These are phyloP conservation scores for Exserohilum turcica DNA, from an alignment of 2,329 filamentous ascomycete species.

Conservation along the genomic window DNA sequence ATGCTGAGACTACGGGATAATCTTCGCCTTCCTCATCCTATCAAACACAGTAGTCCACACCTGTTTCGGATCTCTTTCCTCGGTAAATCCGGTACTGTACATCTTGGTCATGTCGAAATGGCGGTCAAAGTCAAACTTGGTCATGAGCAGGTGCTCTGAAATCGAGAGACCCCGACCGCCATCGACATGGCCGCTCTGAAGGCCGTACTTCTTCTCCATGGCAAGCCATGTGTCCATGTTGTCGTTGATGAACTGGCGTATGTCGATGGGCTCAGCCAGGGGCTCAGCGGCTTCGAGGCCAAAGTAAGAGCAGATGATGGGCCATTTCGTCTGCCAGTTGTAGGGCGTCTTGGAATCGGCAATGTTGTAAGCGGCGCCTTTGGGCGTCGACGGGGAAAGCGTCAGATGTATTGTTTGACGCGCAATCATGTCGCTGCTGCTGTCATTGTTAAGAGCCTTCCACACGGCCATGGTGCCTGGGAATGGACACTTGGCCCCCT, in stretches of 20 bases:
- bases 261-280: constrained; percentile 20
- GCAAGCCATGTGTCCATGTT: constrained; percentile 31
- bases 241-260: constrained; percentile 37
- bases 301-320: constrained; percentile 53
- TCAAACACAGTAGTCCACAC: constrained; percentile 54
- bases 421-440: constrained; percentile 49
- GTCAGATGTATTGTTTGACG: constrained; percentile 51
- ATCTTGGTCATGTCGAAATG: constrained; percentile 54
- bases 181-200: constrained; percentile 49
- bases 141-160: constrained; percentile 53
- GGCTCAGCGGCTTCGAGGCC: constrained; percentile 49
- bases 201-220: constrained; percentile 30
- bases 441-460: constrained; percentile 46
- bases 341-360: constrained; percentile 47
- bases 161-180: constrained; percentile 44
- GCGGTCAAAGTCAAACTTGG: constrained; percentile 53
- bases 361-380: constrained; percentile 50
- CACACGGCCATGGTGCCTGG: constrained; percentile 47
- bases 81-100: constrained; percentile 50
- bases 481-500: constrained; percentile 46
- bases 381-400: constrained; percentile 45
- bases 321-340: constrained; percentile 53
- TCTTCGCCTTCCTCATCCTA: constrained; percentile 50
- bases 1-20: constrained; percentile 47
- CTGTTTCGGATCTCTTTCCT: constrained; percentile 48